Evolutionary conservation across 1,139 yeast genomes (phyloP).

Genomic region (Yamadazyma jaroonii): DNA sequence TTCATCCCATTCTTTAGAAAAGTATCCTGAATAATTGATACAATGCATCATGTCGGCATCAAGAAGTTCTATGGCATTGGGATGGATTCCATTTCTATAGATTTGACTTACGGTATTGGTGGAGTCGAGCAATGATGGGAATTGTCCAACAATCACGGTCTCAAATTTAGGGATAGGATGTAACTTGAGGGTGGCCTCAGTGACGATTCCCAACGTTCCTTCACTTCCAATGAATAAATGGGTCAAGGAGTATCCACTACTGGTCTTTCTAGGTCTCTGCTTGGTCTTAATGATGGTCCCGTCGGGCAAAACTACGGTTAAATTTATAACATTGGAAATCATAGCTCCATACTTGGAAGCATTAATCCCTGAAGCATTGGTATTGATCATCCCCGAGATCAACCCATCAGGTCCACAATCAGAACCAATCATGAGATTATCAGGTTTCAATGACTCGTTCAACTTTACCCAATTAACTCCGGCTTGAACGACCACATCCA

Average conservation of each 20-base stretch:
- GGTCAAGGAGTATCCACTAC: slow-evolving; percentile 45
- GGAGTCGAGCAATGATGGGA: slow-evolving; percentile 37
- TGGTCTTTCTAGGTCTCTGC: slow-evolving; percentile 43
- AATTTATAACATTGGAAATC: slow-evolving; percentile 39
- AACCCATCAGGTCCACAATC: slow-evolving; percentile 47
- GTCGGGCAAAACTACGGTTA: slow-evolving; percentile 45
- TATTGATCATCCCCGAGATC: slow-evolving; percentile 45
- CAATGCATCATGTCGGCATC: slow-evolving; percentile 47
- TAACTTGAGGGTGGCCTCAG: slow-evolving; percentile 43
- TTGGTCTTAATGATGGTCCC: slow-evolving; percentile 43
- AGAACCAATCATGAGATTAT: slow-evolving; percentile 38
- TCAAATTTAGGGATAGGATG: slow-evolving; percentile 40
- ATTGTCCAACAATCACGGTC: slow-evolving; percentile 45
- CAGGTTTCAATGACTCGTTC: slow-evolving; percentile 25
- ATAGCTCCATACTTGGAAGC: slow-evolving; percentile 47
- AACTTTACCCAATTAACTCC: slow-evolving; percentile 46
- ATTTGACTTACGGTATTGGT: slow-evolving; percentile 43
- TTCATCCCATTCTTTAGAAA: slow-evolving; percentile 51
- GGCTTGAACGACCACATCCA: slow-evolving; percentile 42
- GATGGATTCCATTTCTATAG: slow-evolving; percentile 39
- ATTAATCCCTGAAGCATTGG: slow-evolving; percentile 46
- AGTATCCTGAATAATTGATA: slow-evolving; percentile 43
- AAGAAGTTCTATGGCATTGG: slow-evolving; percentile 42
- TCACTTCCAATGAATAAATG: slow-evolving; percentile 45
- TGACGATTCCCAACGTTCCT: slow-evolving; percentile 45